Evolutionary conservation across 2,329 filamentous ascomycete genomes (phyloP), one percentile per base, ranked within the genome.

Genomic region (Neurospora sp.): DNA sequence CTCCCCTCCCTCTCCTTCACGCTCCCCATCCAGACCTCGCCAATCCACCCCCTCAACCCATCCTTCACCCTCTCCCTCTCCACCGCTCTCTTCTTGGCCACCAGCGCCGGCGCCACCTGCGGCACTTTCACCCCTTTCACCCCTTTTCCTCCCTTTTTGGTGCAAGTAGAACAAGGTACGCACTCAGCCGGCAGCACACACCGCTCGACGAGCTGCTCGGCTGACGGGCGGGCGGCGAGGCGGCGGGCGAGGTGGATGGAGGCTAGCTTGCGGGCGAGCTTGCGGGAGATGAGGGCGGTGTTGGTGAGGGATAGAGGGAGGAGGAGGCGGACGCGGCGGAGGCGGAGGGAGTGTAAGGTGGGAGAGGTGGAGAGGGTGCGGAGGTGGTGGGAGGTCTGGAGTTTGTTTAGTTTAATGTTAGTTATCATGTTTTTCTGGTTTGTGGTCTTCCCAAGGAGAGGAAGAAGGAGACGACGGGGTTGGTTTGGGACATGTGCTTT

Each of bases 11-110:
- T 79, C 76, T 84, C 81, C 69, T 79, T 79, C 3, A 87, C 85
- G 77, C 87, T 82, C 23, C 85, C 80, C 52, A 79, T 81, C 85
- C 85, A 88, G 36, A 86, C 85, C n/a, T 78, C 80, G 38, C 85
- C 89, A 2, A 92, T 83, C 88, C 89, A 92, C 12, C 84, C 83
- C 43, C 89, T 80, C 71, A 92, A 78, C 17, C 84, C 84, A 75
- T 92, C 89, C 77, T 91, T 92, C 62, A 92, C 82, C 71, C 83
- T 83, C 80, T 92, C 89, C 74, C 85, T 85, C 80, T 92, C 90
- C 17, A 92, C 83, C 12, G 85, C 85, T 69, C 87, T 82, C 75
- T 87, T 86, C 73, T 84, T 83, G 37, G 87, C 88, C n/a, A 91
- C 85, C 40, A 92, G 80, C 0, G 82, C 84, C 0, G 89, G 89